Evolutionary conservation across 2,329 filamentous ascomycete species (phyloP).

Genomic region (Claviceps digitariae): DNA sequence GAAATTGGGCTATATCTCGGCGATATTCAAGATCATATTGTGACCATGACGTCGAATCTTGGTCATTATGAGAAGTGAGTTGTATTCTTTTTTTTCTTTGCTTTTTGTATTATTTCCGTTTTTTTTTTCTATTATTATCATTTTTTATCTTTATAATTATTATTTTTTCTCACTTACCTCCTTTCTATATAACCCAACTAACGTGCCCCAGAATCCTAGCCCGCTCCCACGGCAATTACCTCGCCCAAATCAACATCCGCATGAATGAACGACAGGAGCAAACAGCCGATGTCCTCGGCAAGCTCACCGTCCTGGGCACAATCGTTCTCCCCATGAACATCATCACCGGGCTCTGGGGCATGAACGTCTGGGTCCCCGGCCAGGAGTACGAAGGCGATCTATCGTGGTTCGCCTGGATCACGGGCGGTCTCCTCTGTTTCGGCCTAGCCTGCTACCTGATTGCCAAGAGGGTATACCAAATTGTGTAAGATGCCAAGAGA

Average conservation of each 20-base stretch:
- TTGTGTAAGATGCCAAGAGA: too few species aligned
- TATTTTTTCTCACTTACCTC: too few species aligned
- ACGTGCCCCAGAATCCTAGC: conserved; percentile 51
- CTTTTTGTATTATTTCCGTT: conserved; percentile 7
- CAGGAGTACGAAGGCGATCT: conserved; percentile 68
- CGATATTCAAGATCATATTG: conserved; percentile 97
- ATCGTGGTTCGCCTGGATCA: conserved; percentile 62
- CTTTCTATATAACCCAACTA: too few species aligned
- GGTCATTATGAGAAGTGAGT: conserved; percentile 90
- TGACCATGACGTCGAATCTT: conserved; percentile 96
- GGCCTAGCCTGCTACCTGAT: conserved; percentile 67
- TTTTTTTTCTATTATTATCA: not conserved
- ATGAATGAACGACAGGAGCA: conserved; percentile 98
- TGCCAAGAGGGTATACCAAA: conserved; percentile 72
- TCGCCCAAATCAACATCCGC: conserved; percentile 97
- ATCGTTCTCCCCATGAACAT: conserved; percentile 99
- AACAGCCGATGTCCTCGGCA: conserved; percentile 87
- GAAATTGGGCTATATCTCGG: conserved; percentile 97
- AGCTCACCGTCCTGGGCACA: conserved; percentile 87
- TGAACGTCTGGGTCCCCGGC: conserved; percentile 95
- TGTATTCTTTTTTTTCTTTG: not conserved
- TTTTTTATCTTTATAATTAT: too few species aligned
- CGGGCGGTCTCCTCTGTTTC: conserved; percentile 63
- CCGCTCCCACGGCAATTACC: conserved; percentile 87
- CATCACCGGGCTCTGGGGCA: conserved; percentile 95